A percentile compares a stretch with the other conserved stretches of the same genome.
phyloP scores from a whole-genome alignment of 805 yeast genomes.

The Ogataea thermomethanolica region DNA sequence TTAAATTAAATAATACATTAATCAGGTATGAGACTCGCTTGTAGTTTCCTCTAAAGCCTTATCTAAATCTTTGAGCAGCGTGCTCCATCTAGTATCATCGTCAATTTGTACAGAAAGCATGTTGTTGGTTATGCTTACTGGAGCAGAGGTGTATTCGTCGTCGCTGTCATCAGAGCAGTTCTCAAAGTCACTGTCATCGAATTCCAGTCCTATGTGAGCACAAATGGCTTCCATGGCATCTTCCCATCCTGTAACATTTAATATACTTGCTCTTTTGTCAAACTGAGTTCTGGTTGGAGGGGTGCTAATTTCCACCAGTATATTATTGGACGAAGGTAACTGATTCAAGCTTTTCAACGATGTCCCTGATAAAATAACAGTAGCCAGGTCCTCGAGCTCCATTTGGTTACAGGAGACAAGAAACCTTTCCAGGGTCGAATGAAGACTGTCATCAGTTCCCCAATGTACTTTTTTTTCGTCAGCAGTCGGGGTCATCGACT shows the following conservation, averaged over 20 bases:
- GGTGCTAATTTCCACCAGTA: constrained; percentile 29
- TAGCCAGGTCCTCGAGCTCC: constrained; percentile 16
- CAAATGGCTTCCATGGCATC: constrained; percentile 37
- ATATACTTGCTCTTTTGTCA: constrained; percentile 16
- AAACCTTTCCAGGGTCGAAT: not conserved
- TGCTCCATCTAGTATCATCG: constrained; percentile 18
- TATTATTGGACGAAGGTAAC: constrained; percentile 20
- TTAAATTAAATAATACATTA: not conserved
- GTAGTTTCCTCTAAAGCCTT: constrained; percentile 24
- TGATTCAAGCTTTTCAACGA: constrained; percentile 16
- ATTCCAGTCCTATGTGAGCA: constrained; percentile 30
- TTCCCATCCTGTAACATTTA: constrained; percentile 32
- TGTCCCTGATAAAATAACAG: constrained; percentile 27
- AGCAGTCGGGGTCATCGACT: constrained; percentile 12
- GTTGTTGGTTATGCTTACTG: not conserved
- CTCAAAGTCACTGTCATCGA: constrained; percentile 34
- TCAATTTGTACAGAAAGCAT: constrained; percentile 1
- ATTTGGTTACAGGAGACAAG: not conserved
- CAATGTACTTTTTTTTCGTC: not conserved
- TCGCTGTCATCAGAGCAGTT: constrained; percentile 17
- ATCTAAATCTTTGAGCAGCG: constrained; percentile 21
- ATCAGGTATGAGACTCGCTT: not conserved
- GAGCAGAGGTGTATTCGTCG: constrained; percentile 4
- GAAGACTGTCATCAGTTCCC: not conserved
- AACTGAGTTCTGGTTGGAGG: constrained; percentile 10